Percentiles rank a stretch among this genome's conserved stretches.
Evolutionary conservation across 2,329 filamentous ascomycete genomes (phyloP).

Genomic region (Aspergillus pseudonomiae): DNA sequence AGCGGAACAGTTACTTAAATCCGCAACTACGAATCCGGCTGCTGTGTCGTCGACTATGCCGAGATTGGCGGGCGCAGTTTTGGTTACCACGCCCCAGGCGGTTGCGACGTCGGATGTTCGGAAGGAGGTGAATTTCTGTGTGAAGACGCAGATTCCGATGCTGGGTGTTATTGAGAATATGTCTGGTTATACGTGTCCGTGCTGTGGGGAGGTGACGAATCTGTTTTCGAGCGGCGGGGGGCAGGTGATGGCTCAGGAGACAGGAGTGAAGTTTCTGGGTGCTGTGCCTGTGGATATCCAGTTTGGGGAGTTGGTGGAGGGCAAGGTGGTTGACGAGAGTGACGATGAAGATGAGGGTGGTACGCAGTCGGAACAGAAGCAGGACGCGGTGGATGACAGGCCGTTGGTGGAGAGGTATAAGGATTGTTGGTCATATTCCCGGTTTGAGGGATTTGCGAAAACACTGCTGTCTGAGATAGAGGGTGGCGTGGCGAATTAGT

Average conservation of each 20-base stretch:
- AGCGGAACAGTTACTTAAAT: slow-evolving; percentile 75
- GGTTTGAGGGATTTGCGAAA: slow-evolving; percentile 47
- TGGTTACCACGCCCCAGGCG: slow-evolving; percentile 95
- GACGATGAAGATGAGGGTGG: slow-evolving; percentile 28
- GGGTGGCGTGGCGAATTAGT: slow-evolving; percentile 16
- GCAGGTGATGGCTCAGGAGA: slow-evolving; percentile 83
- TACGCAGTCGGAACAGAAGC: slow-evolving; percentile 11
- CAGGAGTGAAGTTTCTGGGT: slow-evolving; percentile 80
- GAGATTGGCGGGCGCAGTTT: slow-evolving; percentile 82
- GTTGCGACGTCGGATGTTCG: slow-evolving; percentile 91
- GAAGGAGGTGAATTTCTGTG: slow-evolving; percentile 92
- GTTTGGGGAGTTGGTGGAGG: slow-evolving; percentile 86
- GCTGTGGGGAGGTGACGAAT: slow-evolving; percentile 81
- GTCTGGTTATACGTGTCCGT: slow-evolving; percentile 60
- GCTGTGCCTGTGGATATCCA: slow-evolving; percentile 90
- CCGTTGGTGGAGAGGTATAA: slow-evolving; percentile 47
- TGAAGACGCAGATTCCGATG: slow-evolving; percentile 76
- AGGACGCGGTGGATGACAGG: slow-evolving; percentile 28
- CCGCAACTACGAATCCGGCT: slow-evolving; percentile 34
- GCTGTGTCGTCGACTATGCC: slow-evolving; percentile 40
- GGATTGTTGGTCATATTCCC: slow-evolving; percentile 47
- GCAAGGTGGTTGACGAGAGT: slow-evolving; percentile 33
- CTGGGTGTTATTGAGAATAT: slow-evolving; percentile 97
- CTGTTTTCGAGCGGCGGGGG: slow-evolving; percentile 92
- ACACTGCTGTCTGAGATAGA: slow-evolving; percentile 34